Evolutionary conservation across 2,329 filamentous ascomycete genomes (phyloP), one percentile per base, ranked within the genome.

Genomic region (Exutisphaerella laricina): DNA sequence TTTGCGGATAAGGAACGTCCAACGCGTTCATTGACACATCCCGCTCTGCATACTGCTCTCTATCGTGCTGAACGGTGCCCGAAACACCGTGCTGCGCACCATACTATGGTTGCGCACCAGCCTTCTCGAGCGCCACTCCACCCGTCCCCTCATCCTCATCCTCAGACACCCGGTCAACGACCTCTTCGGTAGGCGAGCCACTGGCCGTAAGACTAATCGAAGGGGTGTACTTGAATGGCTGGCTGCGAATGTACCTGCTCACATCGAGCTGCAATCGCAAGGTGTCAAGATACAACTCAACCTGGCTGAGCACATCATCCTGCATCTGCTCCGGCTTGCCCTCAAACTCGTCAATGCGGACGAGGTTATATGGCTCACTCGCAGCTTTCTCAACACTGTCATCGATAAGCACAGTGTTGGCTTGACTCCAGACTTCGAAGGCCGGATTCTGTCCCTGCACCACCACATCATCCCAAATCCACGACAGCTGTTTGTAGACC

Each of bases 361-460:
- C 67, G 16, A 92, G 73, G 57, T 97, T 97, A 67, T 79, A 78
- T 1, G 92, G 92, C 64, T 98, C 87, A 42, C 77, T 82, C 18
- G 78, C 73, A 1, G 83, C 89, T 70, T 97, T 98, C 58, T 89
- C 75, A 1, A 67, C 57, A 21, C 82, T 86, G 66, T 97, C 92
- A 55, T 98, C 92, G 28, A 97, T 80, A 18, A 98, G 72, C 5
- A 97, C 75, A 0, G 92, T 97, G 64, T 97, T 94, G 38, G 74
- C 74, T 66, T 95, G 88, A 55, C 81, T 76, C 84, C 88, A 97
- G 9, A 66, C 71, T 23, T 58, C 60, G n/a, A 62, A 25, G 18
- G 55, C 26, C 1, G 70, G 70, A 36, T 72, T 68, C n/a, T 61
- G 60, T 4, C 56, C 54, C 50, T 73, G 70, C 12, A 61, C 43